These are phyloP conservation scores for Fusarium sp. DNA, from an alignment of 2,329 filamentous ascomycete genomes.

Conservation along the genomic window DNA sequence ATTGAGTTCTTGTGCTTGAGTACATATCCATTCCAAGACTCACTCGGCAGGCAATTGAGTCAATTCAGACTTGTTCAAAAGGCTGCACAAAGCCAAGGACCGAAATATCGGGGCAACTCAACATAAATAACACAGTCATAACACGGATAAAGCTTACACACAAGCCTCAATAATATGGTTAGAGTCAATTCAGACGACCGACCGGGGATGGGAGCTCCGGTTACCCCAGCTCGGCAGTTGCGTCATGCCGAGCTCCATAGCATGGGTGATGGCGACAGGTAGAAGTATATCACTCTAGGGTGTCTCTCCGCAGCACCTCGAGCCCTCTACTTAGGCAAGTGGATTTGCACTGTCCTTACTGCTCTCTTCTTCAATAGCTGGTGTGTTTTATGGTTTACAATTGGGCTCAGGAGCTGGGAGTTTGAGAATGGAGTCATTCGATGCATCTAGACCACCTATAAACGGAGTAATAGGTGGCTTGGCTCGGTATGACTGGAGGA, in stretches of 20 bases:
- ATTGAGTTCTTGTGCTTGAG: not conserved
- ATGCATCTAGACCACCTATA: not conserved
- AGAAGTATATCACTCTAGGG: not conserved
- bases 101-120: no score
- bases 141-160: no score
- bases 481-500: not conserved
- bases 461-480: not conserved
- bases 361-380: not conserved
- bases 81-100: no score
- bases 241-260: not conserved
- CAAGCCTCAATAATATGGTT: no score
- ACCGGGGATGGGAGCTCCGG: not conserved
- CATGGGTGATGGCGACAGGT: not conserved
- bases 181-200: no score
- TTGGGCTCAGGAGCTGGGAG: not conserved
- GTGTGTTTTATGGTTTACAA: not conserved
- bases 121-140: no score
- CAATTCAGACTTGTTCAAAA: not conserved
- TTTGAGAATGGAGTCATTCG: not conserved
- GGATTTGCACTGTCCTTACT: not conserved
- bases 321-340: not conserved
- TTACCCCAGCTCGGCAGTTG: not conserved
- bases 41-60: not conserved
- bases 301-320: not conserved
- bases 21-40: not conserved